Evolutionary conservation across 768 basidiomycete genomes (phyloP), one percentile per base, ranked within the genome.

Genomic region (Mycena capillaripes): DNA sequence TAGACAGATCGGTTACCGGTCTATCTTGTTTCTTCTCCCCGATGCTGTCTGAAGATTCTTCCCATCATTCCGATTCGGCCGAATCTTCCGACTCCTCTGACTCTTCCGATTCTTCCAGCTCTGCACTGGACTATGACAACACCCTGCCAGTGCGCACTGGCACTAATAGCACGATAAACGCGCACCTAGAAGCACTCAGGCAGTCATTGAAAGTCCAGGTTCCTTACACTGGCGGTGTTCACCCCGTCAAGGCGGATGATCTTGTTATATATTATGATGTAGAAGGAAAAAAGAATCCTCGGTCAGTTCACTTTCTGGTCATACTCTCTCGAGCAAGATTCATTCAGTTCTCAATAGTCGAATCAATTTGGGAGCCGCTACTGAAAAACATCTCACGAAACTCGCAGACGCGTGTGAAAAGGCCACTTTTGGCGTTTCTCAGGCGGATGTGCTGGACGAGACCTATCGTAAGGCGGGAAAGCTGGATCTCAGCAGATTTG

Each of bases 381-480:
- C n/a, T 4, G 71, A 73, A 7, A 42, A 32, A 8, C 25, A 76
- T 11, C 72, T 79, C 34, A 68, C 78, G n/a, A 46, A 70, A 4
- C 82, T 88, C 9, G 69, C 79, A 0, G 56, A 70, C 0, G 82
- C 83, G 1, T 87, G 86, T 71, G 73, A 83, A 5, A 84, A 81
- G 0, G 86, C 86, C 7, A 80, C 83, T 1, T 88, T 86, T 58
- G 86, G 87, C 5, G 42, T 63, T 0, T 75, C 80, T 25, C 63
- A 82, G 8, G 64, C 85, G 44, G 81, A 86, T 34, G 82, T 87
- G 0, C 71, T 84, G 4, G 87, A 88, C 70, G 84, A 86, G 57
- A 77, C 82, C 5, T 88, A 88, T 70, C 80, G 86, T 23, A 87
- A 86, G 70, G 86, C 84, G 0, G 81, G 85, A 4, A 88, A 88